Evolutionary conservation across 2,329 filamentous ascomycete species (phyloP).

Genomic region (Ophiostoma piceae): DNA sequence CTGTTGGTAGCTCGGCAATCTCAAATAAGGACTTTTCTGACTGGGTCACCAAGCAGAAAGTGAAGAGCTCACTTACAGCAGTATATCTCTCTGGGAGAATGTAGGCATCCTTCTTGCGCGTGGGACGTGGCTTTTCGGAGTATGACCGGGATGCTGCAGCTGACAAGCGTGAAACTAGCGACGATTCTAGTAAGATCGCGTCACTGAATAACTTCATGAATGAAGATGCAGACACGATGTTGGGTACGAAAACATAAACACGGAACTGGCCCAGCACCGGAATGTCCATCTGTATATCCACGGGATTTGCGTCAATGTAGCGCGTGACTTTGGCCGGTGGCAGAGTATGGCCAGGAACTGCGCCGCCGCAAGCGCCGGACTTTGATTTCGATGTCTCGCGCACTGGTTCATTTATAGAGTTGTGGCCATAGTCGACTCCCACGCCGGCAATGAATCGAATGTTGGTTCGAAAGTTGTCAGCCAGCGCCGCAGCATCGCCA

Average conservation of each 20-base stretch:
- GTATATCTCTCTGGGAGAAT: slow-evolving; percentile 65
- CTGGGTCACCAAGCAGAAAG: slow-evolving; percentile 61
- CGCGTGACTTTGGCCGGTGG: slow-evolving; percentile 66
- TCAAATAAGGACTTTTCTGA: slow-evolving; percentile 59
- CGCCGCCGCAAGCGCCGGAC: slow-evolving; percentile 36
- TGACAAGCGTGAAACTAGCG: slow-evolving; percentile 55
- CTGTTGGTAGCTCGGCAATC: slow-evolving; percentile 55
- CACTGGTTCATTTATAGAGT: slow-evolving; percentile 42
- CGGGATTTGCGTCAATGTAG: slow-evolving; percentile 71
- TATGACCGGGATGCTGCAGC: slow-evolving; percentile 58
- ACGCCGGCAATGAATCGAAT: slow-evolving; percentile 63
- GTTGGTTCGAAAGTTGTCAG: slow-evolving; percentile 60
- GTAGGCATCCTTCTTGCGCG: slow-evolving; percentile 58
- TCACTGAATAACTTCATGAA: slow-evolving; percentile 59
- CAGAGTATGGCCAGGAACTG: slow-evolving; percentile 48
- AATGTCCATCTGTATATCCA: slow-evolving; percentile 71
- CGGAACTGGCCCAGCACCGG: slow-evolving; percentile 74
- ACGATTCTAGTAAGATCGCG: slow-evolving; percentile 45
- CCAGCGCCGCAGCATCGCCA: slow-evolving; percentile 54
- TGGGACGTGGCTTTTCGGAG: slow-evolving; percentile 49
- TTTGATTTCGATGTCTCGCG: background rate
- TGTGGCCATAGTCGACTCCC: slow-evolving; percentile 54
- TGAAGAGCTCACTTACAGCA: slow-evolving; percentile 61
- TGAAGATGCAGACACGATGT: slow-evolving; percentile 47
- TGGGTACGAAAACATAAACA: slow-evolving; percentile 63